Evolutionary conservation across 2,329 filamentous ascomycete species (phyloP).

Genomic region (Seiridium cupressi): DNA sequence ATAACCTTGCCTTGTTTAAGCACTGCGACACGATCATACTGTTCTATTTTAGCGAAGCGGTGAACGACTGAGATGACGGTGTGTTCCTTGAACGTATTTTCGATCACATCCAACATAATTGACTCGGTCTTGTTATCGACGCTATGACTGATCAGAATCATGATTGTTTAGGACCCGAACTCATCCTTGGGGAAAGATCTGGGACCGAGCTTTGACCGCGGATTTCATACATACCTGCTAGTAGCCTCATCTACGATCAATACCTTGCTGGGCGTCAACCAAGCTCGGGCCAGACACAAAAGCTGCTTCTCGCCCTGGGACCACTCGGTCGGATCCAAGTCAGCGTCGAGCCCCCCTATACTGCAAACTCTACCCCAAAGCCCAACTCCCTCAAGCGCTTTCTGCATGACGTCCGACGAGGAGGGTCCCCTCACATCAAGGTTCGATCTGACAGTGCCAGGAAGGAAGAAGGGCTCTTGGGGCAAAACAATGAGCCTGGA

Average conservation of each 20-base stretch:
- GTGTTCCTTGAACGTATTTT: not conserved
- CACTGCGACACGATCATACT: slow-evolving; percentile 6
- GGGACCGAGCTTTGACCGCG: not conserved
- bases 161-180: not conserved
- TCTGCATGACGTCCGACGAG: not conserved
- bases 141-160: not conserved
- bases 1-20: slow-evolving; percentile 5
- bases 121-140: slow-evolving; percentile 7
- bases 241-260: not conserved
- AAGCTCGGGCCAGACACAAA: not conserved
- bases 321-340: slow-evolving; percentile 5
- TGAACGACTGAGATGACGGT: slow-evolving; percentile 10
- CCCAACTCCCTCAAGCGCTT: not conserved
- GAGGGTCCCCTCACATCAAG: slow-evolving; percentile 7
- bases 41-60: slow-evolving; percentile 2
- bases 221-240: not conserved
- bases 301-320: slow-evolving; percentile 14
- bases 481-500: slow-evolving; percentile 12
- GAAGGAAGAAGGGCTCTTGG: slow-evolving; percentile 15
- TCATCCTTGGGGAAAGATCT: not conserved
- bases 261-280: not conserved
- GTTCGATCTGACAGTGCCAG: slow-evolving; percentile 13
- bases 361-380: slow-evolving; percentile 7
- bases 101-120: slow-evolving; percentile 5
- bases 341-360: slow-evolving; percentile 2